Evolutionary conservation across 2,329 filamentous ascomycete species (phyloP).

Genomic region (Colletotrichum costaricense): DNA sequence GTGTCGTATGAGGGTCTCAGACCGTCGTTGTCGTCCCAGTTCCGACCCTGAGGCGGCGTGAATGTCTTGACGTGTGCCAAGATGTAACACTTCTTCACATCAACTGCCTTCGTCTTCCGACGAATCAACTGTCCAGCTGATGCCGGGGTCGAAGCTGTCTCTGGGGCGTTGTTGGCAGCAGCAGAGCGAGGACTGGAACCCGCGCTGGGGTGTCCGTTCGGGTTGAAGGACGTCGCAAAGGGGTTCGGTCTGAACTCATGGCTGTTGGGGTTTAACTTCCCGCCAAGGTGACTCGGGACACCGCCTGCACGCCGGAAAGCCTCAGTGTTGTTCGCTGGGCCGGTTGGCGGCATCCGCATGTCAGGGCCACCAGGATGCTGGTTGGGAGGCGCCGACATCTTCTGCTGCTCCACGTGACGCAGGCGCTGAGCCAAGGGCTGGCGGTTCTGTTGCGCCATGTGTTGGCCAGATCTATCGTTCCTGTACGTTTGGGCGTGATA

Average conservation of each 20-base stretch:
- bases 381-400: slow-evolving; percentile 55
- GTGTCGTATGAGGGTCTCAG: slow-evolving; percentile 88
- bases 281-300: slow-evolving; percentile 61
- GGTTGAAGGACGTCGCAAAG: slow-evolving; percentile 84
- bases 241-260: slow-evolving; percentile 89
- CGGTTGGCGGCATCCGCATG: slow-evolving; percentile 77
- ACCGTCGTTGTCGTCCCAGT: slow-evolving; percentile 83
- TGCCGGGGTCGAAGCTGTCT: slow-evolving; percentile 30
- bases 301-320: slow-evolving; percentile 65
- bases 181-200: slow-evolving; percentile 78
- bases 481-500: slow-evolving; percentile 61
- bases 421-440: slow-evolving; percentile 61
- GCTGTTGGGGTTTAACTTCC: slow-evolving; percentile 73
- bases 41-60: slow-evolving; percentile 63
- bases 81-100: slow-evolving; percentile 75
- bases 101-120: slow-evolving; percentile 78
- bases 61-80: slow-evolving; percentile 65
- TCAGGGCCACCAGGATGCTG: slow-evolving; percentile 71
- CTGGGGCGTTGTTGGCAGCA: slow-evolving; percentile 60
- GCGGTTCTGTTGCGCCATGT: slow-evolving; percentile 53
- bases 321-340: slow-evolving; percentile 71
- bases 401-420: slow-evolving; percentile 63
- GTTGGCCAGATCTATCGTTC: slow-evolving; percentile 58
- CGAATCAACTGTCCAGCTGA: slow-evolving; percentile 66
- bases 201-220: slow-evolving; percentile 71